These are phyloP conservation scores for Tulasnella sp. DNA, from an alignment of 768 basidiomycete genomes.

Conservation along the genomic window DNA sequence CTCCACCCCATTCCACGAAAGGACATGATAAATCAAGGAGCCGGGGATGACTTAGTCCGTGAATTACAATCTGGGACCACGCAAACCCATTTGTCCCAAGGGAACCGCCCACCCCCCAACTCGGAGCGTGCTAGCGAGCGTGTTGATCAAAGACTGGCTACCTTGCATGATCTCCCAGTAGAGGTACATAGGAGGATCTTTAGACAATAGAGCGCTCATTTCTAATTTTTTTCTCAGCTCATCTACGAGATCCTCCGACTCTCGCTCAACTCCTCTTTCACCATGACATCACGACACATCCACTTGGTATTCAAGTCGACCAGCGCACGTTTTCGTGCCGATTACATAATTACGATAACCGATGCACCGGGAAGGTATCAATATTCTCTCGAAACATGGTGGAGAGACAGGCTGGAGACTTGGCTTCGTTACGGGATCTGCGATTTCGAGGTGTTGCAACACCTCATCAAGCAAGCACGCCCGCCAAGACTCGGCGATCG, in stretches of 20 bases:
- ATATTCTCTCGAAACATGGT: background rate
- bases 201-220: background rate
- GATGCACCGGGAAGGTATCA: too few species aligned
- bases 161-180: constrained; percentile 30
- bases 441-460: constrained; percentile 33
- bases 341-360: constrained; percentile 53
- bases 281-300: constrained; percentile 53
- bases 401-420: constrained; percentile 22
- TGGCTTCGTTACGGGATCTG: constrained; percentile 31
- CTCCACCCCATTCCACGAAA: background rate
- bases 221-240: background rate
- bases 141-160: background rate
- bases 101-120: background rate
- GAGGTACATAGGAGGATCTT: constrained; percentile 30
- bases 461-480: background rate
- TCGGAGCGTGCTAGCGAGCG: background rate
- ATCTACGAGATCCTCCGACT: constrained; percentile 72
- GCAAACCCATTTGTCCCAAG: background rate
- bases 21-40: background rate
- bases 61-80: background rate
- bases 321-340: constrained; percentile 56
- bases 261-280: constrained; percentile 62
- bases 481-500: background rate
- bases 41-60: background rate
- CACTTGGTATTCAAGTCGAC: constrained; percentile 52